Conservation (phyloP, 2,329 filamentous ascomycete genomes). For the Pseudocercospora pini-densiflorae region DNA sequence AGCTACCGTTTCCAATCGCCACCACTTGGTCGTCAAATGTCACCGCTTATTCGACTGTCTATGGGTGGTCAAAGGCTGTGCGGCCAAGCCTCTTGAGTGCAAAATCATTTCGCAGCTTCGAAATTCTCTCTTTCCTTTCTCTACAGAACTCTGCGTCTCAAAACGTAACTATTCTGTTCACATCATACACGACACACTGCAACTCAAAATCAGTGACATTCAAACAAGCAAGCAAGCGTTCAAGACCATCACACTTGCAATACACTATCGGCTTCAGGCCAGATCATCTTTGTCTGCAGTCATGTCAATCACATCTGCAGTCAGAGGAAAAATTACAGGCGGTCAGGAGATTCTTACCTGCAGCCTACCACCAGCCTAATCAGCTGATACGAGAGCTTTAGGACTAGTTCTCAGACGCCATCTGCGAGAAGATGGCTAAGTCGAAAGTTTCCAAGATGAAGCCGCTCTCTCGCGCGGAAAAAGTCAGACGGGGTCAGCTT, state of each 20-base stretch:
- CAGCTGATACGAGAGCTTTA: background rate
- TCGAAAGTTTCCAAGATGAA: background rate
- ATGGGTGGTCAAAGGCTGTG: background rate
- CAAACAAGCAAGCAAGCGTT: background rate
- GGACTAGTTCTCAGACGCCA: background rate
- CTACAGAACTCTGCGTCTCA: background rate
- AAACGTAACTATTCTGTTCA: background rate
- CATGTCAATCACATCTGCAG: background rate
- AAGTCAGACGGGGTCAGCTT: background rate
- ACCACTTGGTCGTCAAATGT: background rate
- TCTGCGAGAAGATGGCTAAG: background rate
- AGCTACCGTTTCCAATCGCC: background rate
- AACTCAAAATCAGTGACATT: background rate
- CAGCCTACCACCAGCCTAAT: background rate
- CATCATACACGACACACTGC: background rate
- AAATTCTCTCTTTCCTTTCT: background rate
- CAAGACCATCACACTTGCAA: background rate
- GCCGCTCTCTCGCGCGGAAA: background rate
- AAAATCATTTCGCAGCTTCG: background rate
- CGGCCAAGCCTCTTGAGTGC: background rate
- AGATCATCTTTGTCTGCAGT: background rate
- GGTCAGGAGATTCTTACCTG: background rate
- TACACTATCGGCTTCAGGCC: background rate
- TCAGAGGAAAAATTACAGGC: background rate
- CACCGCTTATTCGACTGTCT: background rate